Conservation (phyloP, 1,284 basidiomycete species). For the Ceratobasidium sp. region DNA sequence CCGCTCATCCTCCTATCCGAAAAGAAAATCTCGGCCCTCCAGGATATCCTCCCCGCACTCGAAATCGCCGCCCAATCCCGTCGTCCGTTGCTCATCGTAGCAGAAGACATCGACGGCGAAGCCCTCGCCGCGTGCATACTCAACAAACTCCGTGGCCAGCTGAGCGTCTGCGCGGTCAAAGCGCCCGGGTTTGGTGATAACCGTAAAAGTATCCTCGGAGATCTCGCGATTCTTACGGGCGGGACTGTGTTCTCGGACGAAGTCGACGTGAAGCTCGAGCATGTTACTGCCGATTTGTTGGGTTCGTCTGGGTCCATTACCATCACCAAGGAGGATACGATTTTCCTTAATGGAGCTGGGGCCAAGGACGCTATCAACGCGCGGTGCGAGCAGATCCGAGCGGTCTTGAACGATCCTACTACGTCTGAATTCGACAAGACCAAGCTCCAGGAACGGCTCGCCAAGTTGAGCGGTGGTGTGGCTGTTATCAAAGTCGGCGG, state of each 20-base stretch:
- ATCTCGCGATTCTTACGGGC: slow-evolving; percentile 96
- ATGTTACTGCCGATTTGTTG: slow-evolving; percentile 89
- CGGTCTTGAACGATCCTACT: slow-evolving; percentile 83
- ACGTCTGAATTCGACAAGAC: slow-evolving; percentile 95
- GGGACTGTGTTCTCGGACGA: slow-evolving; percentile 99
- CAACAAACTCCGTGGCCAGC: slow-evolving; percentile 98
- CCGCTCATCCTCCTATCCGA: slow-evolving; percentile 93
- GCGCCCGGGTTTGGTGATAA: slow-evolving; percentile 99
- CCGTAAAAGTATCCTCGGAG: slow-evolving; percentile 97
- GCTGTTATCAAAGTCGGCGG: slow-evolving; percentile 99
- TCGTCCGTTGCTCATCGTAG: slow-evolving; percentile 94
- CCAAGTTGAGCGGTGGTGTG: slow-evolving; percentile 95
- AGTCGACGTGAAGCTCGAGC: slow-evolving; percentile 97
- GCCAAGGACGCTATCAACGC: slow-evolving; percentile 86
- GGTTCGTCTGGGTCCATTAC: slow-evolving; percentile 93
- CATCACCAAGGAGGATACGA: slow-evolving; percentile 98
- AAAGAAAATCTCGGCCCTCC: slow-evolving; percentile 97
- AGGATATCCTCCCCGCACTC: slow-evolving; percentile 95
- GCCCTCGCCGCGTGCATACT: slow-evolving; percentile 97
- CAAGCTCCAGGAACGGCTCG: slow-evolving; percentile 96
- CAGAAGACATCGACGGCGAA: slow-evolving; percentile 98
- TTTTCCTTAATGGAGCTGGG: slow-evolving; percentile 94
- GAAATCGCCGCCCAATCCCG: slow-evolving; percentile 92
- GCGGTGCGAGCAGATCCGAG: slow-evolving; percentile 95
- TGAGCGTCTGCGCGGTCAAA: slow-evolving; percentile 93